Conservation (phyloP, 352 stramenopile genomes). For the Phytophthora podocarpi region DNA sequence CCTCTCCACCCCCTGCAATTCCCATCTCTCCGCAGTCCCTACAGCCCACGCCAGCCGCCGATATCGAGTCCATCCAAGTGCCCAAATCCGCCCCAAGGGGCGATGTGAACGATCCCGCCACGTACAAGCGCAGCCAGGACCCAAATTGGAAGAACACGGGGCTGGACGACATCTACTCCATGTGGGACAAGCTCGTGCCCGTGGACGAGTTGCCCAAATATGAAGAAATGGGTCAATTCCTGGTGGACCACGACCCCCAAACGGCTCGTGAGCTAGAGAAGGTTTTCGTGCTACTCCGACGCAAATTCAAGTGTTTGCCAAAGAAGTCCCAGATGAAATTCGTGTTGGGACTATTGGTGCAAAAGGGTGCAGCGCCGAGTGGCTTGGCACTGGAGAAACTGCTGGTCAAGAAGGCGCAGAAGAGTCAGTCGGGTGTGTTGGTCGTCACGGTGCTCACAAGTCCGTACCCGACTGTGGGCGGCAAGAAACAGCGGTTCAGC, state of each 20-base stretch:
- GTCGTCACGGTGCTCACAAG: slow-evolving; percentile 93
- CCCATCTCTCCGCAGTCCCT: neutral
- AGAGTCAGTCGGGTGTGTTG: slow-evolving; percentile 91
- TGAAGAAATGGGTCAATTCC: slow-evolving; percentile 82
- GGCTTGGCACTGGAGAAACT: slow-evolving; percentile 74
- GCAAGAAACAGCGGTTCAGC: slow-evolving; percentile 91
- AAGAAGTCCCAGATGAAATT: slow-evolving; percentile 94
- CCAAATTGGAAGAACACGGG: slow-evolving; percentile 81
- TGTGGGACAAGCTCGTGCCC: slow-evolving; percentile 86
- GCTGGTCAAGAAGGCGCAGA: slow-evolving; percentile 90
- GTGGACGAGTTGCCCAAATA: slow-evolving; percentile 68
- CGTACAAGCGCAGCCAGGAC: slow-evolving; percentile 87
- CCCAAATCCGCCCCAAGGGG: slow-evolving; percentile 15
- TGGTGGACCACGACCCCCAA: slow-evolving; percentile 76
- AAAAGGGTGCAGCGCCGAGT: slow-evolving; percentile 55
- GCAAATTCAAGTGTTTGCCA: slow-evolving; percentile 88
- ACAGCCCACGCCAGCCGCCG: neutral
- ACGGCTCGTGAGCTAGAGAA: slow-evolving; percentile 85
- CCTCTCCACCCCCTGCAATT: slow-evolving; percentile 3
- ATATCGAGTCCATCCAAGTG: slow-evolving; percentile 41
- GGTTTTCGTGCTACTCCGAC: slow-evolving; percentile 80
- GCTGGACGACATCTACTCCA: slow-evolving; percentile 88
- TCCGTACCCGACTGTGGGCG: slow-evolving; percentile 82
- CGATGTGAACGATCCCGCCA: slow-evolving; percentile 79
- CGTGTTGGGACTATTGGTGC: slow-evolving; percentile 75